Evolutionary conservation across 2,329 filamentous ascomycete species (phyloP).

Genomic region (Polychaeton citri): DNA sequence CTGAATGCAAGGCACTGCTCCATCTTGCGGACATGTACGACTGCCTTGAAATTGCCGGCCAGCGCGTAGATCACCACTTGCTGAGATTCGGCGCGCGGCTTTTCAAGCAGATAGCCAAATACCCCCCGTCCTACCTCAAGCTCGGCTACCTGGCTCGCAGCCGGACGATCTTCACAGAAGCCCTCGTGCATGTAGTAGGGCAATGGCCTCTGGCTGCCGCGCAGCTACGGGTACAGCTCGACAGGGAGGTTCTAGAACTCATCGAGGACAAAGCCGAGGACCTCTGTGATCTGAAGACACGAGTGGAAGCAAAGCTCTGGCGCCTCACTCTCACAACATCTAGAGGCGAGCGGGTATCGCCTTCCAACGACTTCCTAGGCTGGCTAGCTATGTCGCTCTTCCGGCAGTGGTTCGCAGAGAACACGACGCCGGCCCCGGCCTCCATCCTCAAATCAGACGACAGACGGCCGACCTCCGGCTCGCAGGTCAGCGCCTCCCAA

Average conservation of each 20-base stretch:
- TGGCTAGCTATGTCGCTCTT: conserved; percentile 83
- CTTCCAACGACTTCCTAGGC: conserved; percentile 67
- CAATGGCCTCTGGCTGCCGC: conserved; percentile 78
- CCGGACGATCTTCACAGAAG: conserved; percentile 62
- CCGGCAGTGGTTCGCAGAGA: conserved; percentile 85
- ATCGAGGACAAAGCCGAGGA: conserved; percentile 95
- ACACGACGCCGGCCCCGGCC: conserved; percentile 58
- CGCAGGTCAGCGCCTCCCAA: conserved; percentile 1
- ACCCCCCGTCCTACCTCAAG: conserved; percentile 82
- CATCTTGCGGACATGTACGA: conserved; percentile 90
- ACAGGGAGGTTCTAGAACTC: conserved; percentile 66
- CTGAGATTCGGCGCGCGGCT: conserved; percentile 80
- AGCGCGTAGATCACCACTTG: conserved; percentile 83
- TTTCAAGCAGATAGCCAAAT: conserved; percentile 95
- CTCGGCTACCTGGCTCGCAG: conserved; percentile 76
- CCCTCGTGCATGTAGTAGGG: conserved; percentile 83
- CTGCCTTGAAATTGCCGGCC: conserved; percentile 73
- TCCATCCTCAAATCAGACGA: conserved; percentile 31
- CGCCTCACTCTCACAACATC: conserved; percentile 65
- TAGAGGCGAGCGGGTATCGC: conserved; percentile 69
- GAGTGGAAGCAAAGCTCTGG: conserved; percentile 71
- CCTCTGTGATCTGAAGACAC: conserved; percentile 66
- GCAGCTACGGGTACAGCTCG: conserved; percentile 57
- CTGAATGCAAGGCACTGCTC: conserved; percentile 84
- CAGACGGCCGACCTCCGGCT: conserved; percentile 3